phyloP scores from a whole-genome alignment of 805 yeast genomes.

The Debaryomyces prosopidis region DNA sequence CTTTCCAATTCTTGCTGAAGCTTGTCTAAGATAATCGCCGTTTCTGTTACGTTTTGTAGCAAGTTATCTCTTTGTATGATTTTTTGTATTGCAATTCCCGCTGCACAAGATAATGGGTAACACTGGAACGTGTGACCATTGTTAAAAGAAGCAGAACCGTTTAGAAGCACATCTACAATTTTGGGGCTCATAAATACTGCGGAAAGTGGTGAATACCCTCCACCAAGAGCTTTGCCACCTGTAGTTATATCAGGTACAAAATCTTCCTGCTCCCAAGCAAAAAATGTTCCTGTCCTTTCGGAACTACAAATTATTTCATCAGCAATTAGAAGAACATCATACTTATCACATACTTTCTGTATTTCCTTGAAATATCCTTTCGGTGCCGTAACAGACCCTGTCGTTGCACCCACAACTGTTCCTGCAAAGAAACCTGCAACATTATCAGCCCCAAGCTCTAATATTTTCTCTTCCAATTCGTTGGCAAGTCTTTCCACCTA shows the following conservation, averaged over 20 bases:
- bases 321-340: slow-evolving; percentile 28
- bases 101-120: slow-evolving; percentile 27
- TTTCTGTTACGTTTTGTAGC: slow-evolving; percentile 39
- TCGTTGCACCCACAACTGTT: slow-evolving; percentile 28
- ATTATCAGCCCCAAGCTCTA: slow-evolving; percentile 26
- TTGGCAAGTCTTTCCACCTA: slow-evolving; percentile 21
- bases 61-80: slow-evolving; percentile 33
- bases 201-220: slow-evolving; percentile 30
- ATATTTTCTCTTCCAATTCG: slow-evolving; percentile 21
- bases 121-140: slow-evolving; percentile 27
- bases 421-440: slow-evolving; percentile 26
- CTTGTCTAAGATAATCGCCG: slow-evolving; percentile 42
- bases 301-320: slow-evolving; percentile 41
- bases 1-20: slow-evolving; percentile 8
- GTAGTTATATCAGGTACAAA: slow-evolving; percentile 27
- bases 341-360: slow-evolving; percentile 30
- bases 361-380: slow-evolving; percentile 25
- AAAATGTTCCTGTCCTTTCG: slow-evolving; percentile 27
- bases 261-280: slow-evolving; percentile 15
- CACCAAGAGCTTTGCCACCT: slow-evolving; percentile 31
- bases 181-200: slow-evolving; percentile 29
- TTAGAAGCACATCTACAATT: slow-evolving; percentile 17
- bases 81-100: slow-evolving; percentile 27
- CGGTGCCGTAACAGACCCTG: slow-evolving; percentile 28
- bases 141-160: slow-evolving; percentile 19